Evolutionary conservation across 148 eudicot species (phyloP).

Genomic region (Bassia scoparia): DNA sequence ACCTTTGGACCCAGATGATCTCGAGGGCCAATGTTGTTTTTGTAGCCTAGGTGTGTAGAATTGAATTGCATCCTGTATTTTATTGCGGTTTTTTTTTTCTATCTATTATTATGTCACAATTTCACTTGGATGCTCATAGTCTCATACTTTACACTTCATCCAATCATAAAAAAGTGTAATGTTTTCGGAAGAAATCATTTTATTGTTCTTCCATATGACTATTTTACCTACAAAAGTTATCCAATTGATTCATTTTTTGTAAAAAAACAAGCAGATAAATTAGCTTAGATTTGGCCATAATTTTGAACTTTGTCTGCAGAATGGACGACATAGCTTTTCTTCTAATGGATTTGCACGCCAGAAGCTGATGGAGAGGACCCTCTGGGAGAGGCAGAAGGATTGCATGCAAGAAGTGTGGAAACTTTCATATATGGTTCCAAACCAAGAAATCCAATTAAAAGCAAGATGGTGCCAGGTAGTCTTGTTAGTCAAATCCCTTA

Average conservation of each 20-base stretch:
- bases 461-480: slow-evolving; percentile 99
- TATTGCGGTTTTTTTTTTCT: not conserved
- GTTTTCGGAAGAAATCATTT: not conserved
- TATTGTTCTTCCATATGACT: not conserved
- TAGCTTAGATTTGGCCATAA: not conserved
- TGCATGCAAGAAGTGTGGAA: slow-evolving; percentile 83
- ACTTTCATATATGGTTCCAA: slow-evolving; percentile 71
- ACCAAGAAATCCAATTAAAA: slow-evolving; percentile 70
- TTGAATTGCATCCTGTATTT: not conserved
- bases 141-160: not conserved
- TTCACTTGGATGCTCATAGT: not conserved
- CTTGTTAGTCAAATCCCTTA: not conserved
- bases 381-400: slow-evolving; percentile 67
- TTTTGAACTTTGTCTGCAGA: slow-evolving; percentile 38
- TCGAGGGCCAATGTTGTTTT: not conserved
- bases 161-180: not conserved
- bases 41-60: not conserved
- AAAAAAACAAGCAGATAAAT: not conserved
- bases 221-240: not conserved
- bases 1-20: not conserved
- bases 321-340: slow-evolving; percentile 57
- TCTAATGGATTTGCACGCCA: slow-evolving; percentile 61
- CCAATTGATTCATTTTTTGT: not conserved
- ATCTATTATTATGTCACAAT: not conserved
- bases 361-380: slow-evolving; percentile 64